Evolutionary conservation across 192 early-diverging fungal genomes (phyloP), one percentile per base, ranked within the genome.

Genomic region (Lobulomyces angularis): DNA sequence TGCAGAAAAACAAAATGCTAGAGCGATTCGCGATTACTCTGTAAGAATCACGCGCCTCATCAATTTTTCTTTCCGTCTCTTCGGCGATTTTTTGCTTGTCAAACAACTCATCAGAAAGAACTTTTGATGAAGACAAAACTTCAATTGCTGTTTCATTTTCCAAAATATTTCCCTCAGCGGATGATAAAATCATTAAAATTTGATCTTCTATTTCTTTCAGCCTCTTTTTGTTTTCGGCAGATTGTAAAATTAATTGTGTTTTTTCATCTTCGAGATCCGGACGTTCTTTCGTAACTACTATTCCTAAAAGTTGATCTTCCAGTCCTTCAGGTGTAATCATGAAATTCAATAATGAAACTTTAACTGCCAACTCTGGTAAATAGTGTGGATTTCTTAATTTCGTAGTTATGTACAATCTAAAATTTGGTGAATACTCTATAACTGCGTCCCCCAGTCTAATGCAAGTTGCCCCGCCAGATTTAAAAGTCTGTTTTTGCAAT

Each of bases 241-340:
- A 60, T 37, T 70, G 69, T 20, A 77, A 51, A 27, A 79, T 70
- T 6, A 79, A 56, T 55, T 79, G 75, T 11, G 64, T 70, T 48
- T 79, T 79, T 43, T 79, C 75, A 25, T 77, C 75, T 52, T 79
- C 75, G 8, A 79, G 56, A 38, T 79, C 75, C 5, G 75, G 75
- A 11, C 75, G 47, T 43, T 79, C 75, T 34, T 72, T 78, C 1
- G 62, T 57, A 1, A 79, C 75, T 0, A 79, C 75, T 27, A 74
- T 75, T 18, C 75, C 75, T 8, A 79, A 58, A 14, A 77, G 49
- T 48, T 79, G 75, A 36, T 79, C 75, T 37, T 79, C 75, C 6
- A 79, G 40, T 23, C 75, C 75, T 41, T 77, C 75, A 2, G 72
- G 69, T n/a, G 75, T 79, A 43, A 79, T 79, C 72, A 77, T 77